Percentiles rank a stretch among this genome's conserved stretches.
phyloP scores from a whole-genome alignment of 441 rosid species.

The Populus trichocarpa region DNA sequence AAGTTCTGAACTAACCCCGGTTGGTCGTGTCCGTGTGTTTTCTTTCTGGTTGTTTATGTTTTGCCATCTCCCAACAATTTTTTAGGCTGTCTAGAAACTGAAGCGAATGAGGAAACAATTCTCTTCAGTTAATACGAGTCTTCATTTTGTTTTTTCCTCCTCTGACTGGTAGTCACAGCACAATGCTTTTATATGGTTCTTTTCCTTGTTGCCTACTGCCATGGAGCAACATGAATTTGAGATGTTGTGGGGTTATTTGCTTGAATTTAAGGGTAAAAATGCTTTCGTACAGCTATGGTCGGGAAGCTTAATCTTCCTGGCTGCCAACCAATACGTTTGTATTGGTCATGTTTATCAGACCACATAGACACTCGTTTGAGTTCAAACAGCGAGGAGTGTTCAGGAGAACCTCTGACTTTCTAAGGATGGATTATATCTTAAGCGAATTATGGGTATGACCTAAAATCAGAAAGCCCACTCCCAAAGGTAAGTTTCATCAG shows the following conservation, averaged over 20 bases:
- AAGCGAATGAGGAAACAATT: not conserved
- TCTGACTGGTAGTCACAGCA: conserved; percentile 72
- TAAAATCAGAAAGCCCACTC: too few species aligned
- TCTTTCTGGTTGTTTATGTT: not conserved
- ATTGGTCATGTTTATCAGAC: conserved; percentile 45
- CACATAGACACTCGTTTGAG: conserved; percentile 50
- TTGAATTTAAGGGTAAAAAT: conserved; percentile 77
- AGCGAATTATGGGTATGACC: too few species aligned
- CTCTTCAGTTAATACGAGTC: not conserved
- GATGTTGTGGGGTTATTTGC: conserved; percentile 85
- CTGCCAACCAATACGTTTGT: conserved; percentile 65
- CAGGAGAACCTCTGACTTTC: conserved; percentile 1
- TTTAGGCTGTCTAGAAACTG: not conserved
- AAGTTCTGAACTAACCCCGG: not conserved
- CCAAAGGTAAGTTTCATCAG: too few species aligned
- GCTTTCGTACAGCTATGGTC: conserved; percentile 79
- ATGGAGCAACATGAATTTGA: conserved; percentile 76
- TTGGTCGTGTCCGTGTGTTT: not conserved
- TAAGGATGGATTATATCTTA: conserved; percentile 33
- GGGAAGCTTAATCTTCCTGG: conserved; percentile 66
- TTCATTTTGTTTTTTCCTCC: not conserved
- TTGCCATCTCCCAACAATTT: not conserved
- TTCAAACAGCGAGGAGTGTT: conserved; percentile 28
- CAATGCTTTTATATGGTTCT: conserved; percentile 92
- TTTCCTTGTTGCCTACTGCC: conserved; percentile 88